phyloP scores from a whole-genome alignment of 257 asterid species.

The Rauvolfia tetraphylla region DNA sequence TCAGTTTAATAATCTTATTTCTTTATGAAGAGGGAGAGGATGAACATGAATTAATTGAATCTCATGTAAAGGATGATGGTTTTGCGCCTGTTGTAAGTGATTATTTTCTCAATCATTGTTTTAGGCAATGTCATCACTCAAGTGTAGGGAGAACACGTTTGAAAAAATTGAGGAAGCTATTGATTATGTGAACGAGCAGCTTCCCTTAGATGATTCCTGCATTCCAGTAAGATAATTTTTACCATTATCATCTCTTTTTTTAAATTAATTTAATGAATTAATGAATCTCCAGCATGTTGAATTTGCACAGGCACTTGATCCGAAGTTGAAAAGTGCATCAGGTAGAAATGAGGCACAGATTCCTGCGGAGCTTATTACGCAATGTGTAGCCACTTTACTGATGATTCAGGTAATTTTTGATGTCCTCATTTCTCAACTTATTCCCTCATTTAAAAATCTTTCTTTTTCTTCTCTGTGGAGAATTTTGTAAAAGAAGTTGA shows the following conservation, averaged over 20 bases:
- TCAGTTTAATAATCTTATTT: too few species aligned
- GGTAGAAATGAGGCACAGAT: constrained; percentile 51
- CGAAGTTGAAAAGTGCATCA: constrained; percentile 33
- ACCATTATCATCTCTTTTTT: constrained; percentile 8
- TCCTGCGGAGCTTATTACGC: constrained; percentile 71
- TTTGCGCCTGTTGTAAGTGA: background rate
- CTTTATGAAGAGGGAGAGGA: background rate
- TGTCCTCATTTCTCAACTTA: background rate
- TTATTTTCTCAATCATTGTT: background rate
- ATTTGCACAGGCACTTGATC: constrained; percentile 50
- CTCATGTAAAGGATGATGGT: background rate
- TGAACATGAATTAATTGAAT: background rate
- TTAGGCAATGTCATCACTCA: constrained; percentile 70
- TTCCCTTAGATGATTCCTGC: constrained; percentile 37
- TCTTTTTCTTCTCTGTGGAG: background rate
- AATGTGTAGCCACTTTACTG: constrained; percentile 77
- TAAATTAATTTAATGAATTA: constrained; percentile 9
- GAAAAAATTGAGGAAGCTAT: constrained; percentile 71
- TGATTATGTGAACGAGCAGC: constrained; percentile 37
- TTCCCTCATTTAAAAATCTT: background rate
- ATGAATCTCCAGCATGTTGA: constrained; percentile 13
- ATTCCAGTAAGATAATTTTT: constrained; percentile 37
- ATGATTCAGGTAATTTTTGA: constrained; percentile 61
- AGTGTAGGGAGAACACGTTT: constrained; percentile 39
- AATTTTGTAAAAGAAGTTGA: background rate